Evolutionary conservation across 176 grass and related monocot genomes (phyloP), one percentile per base, ranked within the genome.

Genomic region (Carex littledalei): DNA sequence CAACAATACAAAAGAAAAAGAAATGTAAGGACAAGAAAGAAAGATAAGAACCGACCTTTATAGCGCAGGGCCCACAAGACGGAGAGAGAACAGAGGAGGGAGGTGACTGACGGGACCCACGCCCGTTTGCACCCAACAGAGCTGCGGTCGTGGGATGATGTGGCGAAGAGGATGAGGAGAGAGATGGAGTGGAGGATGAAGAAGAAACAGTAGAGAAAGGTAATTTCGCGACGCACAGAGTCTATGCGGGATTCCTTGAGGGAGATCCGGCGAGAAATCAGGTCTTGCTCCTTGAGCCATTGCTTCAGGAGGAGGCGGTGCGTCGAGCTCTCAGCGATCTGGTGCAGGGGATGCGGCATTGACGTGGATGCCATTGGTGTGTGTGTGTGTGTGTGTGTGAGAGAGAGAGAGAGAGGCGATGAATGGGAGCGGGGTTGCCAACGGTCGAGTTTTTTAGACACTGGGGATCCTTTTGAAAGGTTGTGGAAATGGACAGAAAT

Each of bases 301-400:
- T 94, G 92, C 86, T 97, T 94, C 4, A 97, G 89, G 83, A 97
- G 94, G 63, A 97, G 94, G 17, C 87, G 87, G 92, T 97, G 94
- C n/a, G 92, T 94, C 4, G 81, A 70, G 84, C 89, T 94, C 67
- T 64, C 86, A 1, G 87, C 90, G 65, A 97, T 94, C 85, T 97
- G 90, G 81, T 89, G 93, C 82, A 97, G 90, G 50, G 94, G 94
- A 68, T 97, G 90, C 35, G 59, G 26, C 37, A 34, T 47, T 84
- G 61, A 59, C 5, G 85, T 45, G 9, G 86, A 49, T 24, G 86
- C 58, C 84, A 83, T 83, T 54, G 24, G 13, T 50, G 78, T 41
- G 47, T 62, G 69, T 21, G 41, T 45, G 79, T n/a, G 79, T 63
- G 79, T 13, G 80, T 31, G 78, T 13, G 34, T n/a, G 31, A 8